Conservation (phyloP, 2,329 filamentous ascomycete species). For the Acephala macrosclerotiorum region DNA sequence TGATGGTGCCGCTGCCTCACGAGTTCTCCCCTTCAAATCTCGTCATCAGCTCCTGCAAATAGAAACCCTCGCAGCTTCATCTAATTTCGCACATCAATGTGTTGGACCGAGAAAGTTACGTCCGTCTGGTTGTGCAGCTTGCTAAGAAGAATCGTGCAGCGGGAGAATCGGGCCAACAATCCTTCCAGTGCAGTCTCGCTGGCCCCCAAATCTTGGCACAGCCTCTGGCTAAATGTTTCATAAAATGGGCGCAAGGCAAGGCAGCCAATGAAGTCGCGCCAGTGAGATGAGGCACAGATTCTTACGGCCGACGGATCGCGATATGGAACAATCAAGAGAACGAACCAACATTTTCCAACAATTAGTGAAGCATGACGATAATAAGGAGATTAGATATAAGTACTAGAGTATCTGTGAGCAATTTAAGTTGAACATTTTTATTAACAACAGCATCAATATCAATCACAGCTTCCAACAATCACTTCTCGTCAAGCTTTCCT, state of each 20-base stretch:
- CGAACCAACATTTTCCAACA: conserved; percentile 1
- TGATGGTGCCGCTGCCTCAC: too few species aligned
- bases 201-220: background rate
- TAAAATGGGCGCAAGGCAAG: background rate
- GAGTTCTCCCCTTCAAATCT: too few species aligned
- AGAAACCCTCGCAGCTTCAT: too few species aligned
- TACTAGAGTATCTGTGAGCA: background rate
- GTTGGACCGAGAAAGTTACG: background rate
- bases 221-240: background rate
- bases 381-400: background rate
- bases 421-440: background rate
- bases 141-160: background rate
- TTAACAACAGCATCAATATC: background rate
- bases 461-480: conserved; percentile 5
- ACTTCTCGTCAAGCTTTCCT: background rate
- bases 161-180: conserved; percentile 1
- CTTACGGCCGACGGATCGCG: conserved; percentile 10
- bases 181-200: conserved; percentile 1
- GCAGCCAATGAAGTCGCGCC: background rate
- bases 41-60: too few species aligned
- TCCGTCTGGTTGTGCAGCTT: background rate
- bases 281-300: background rate
- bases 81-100: too few species aligned
- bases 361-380: background rate
- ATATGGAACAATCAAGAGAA: conserved; percentile 5